These are phyloP conservation scores for Serpula lacrymans DNA, from an alignment of 768 basidiomycete genomes.

Conservation along the genomic window DNA sequence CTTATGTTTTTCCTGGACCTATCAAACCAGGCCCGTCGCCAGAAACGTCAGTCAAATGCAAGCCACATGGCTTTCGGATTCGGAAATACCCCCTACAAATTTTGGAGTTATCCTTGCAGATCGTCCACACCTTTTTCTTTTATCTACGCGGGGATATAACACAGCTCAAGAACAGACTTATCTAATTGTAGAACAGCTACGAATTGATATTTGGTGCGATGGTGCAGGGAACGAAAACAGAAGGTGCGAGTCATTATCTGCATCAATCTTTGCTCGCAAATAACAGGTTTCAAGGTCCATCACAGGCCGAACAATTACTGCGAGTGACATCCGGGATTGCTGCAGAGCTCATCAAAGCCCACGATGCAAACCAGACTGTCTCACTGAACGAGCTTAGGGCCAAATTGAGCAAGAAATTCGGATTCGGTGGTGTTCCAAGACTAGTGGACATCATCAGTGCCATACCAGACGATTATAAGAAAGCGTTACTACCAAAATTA, in stretches of 20 bases:
- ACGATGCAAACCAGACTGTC: constrained; percentile 72
- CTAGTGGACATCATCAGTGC: constrained; percentile 98
- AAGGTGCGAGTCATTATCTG: constrained; percentile 22
- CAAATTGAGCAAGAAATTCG: constrained; percentile 87
- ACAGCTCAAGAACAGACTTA: neutral
- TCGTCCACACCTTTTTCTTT: too few species aligned
- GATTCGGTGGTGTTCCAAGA: constrained; percentile 81
- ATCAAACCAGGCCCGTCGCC: too few species aligned
- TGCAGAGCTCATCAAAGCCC: constrained; percentile 85
- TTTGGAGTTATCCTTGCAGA: too few species aligned
- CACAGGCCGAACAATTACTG: constrained; percentile 87
- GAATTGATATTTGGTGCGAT: too few species aligned
- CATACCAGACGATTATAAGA: constrained; percentile 96
- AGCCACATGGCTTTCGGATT: too few species aligned
- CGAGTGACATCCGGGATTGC: constrained; percentile 94
- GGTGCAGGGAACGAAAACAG: constrained; percentile 40
- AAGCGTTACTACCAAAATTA: constrained; percentile 82
- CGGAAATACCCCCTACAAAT: too few species aligned
- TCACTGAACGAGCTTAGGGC: constrained; percentile 87
- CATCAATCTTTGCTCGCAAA: neutral
- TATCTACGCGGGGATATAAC: too few species aligned
- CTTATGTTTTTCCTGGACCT: too few species aligned
- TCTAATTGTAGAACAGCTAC: too few species aligned
- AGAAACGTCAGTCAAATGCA: too few species aligned
- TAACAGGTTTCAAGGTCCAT: constrained; percentile 49